Percentiles rank a stretch among this genome's conserved stretches.
Evolutionary conservation across 495 filamentous ascomycete genomes (phyloP).

Genomic region (Mytilinidion resinicola): DNA sequence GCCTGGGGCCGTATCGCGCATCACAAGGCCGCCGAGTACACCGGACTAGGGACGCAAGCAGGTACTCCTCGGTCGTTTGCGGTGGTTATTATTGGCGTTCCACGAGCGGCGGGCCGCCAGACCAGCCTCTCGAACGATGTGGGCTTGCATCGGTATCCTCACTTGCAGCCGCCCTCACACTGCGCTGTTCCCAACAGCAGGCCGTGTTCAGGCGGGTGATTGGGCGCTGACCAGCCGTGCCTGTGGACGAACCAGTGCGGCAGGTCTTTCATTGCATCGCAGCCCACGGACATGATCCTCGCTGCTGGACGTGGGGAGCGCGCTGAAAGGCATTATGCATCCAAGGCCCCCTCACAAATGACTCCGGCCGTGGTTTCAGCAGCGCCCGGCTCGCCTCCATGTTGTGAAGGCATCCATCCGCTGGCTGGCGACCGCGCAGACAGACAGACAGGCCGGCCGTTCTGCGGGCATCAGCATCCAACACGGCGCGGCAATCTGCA

Average conservation of each 20-base stretch:
- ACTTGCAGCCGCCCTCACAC: too few species aligned
- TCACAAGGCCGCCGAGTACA: conserved; percentile 1
- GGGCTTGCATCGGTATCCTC: too few species aligned
- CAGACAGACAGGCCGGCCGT: too few species aligned
- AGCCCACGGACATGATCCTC: background rate
- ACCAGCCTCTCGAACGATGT: background rate
- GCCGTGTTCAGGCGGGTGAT: too few species aligned
- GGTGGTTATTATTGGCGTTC: background rate
- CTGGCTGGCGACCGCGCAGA: background rate
- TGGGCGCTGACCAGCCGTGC: conserved; percentile 7
- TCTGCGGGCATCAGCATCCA: too few species aligned
- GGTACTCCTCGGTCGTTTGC: background rate
- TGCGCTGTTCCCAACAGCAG: too few species aligned
- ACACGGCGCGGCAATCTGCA: conserved; percentile 16
- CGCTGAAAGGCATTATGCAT: background rate
- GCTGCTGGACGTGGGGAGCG: background rate
- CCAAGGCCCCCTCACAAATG: too few species aligned
- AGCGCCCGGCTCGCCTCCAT: background rate
- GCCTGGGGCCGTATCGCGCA: background rate
- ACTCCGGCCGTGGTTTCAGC: background rate
- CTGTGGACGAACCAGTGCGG: background rate
- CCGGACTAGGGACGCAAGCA: too few species aligned
- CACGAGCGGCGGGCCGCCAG: background rate
- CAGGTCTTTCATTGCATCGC: too few species aligned
- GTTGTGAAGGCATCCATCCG: background rate